Evolutionary conservation across 2,329 filamentous ascomycete species (phyloP).

Genomic region (Fusarium virguliforme): DNA sequence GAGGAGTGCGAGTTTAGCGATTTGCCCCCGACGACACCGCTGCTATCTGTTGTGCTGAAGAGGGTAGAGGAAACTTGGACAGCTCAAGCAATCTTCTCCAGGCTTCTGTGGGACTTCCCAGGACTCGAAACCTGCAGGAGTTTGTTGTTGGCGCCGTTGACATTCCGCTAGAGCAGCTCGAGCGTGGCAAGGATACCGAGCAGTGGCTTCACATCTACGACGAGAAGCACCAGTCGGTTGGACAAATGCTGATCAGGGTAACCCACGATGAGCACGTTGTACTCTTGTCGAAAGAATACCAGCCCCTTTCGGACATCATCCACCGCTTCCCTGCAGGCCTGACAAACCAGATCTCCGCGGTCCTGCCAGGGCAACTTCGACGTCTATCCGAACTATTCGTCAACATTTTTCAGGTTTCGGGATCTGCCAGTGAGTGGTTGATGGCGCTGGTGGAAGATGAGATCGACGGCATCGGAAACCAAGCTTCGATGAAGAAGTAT

Average conservation of each 20-base stretch:
- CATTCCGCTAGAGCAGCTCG: constrained; percentile 83
- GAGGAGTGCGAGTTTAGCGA: constrained; percentile 86
- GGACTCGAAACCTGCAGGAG: constrained; percentile 65
- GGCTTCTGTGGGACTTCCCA: constrained; percentile 53
- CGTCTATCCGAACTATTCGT: constrained; percentile 88
- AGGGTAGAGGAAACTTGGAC: constrained; percentile 69
- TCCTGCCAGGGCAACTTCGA: constrained; percentile 83
- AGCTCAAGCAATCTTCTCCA: constrained; percentile 57
- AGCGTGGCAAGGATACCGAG: constrained; percentile 83
- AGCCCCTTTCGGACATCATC: constrained; percentile 84
- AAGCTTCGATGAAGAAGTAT: constrained; percentile 81
- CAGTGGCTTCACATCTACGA: constrained; percentile 90
- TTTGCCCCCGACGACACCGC: constrained; percentile 78
- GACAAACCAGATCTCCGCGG: constrained; percentile 86
- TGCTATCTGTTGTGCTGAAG: constrained; percentile 81
- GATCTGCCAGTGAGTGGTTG: constrained; percentile 88
- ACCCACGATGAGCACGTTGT: constrained; percentile 92
- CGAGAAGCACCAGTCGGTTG: constrained; percentile 81
- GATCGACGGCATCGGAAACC: constrained; percentile 92
- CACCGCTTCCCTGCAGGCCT: constrained; percentile 88
- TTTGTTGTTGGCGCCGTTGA: constrained; percentile 81
- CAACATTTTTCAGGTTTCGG: constrained; percentile 96
- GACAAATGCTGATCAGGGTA: constrained; percentile 87
- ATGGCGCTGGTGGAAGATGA: constrained; percentile 96
- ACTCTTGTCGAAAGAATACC: constrained; percentile 88